A percentile compares a stretch with the other conserved stretches of the same genome.
These are phyloP conservation scores for Gossypium stocksii DNA, from an alignment of 345 rosid genomes.

Conservation along the genomic window DNA sequence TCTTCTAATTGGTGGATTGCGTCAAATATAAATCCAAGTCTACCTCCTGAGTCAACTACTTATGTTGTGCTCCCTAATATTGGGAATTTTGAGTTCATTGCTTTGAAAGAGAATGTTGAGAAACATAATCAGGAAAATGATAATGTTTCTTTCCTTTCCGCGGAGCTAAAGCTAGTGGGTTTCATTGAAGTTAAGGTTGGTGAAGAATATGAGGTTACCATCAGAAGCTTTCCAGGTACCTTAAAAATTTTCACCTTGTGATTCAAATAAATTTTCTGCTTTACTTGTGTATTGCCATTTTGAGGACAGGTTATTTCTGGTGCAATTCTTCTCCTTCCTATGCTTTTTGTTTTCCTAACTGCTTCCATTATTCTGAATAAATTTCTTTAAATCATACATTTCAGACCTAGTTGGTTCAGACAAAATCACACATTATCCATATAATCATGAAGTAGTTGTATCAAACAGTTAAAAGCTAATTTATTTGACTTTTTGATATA, in stretches of 20 bases:
- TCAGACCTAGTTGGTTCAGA: background rate
- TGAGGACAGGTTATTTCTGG: too few species aligned
- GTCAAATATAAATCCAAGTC: constrained; percentile 67
- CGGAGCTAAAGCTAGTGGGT: constrained; percentile 47
- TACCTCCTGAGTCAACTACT: constrained; percentile 64
- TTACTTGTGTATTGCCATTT: too few species aligned
- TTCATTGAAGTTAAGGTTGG: constrained; percentile 68
- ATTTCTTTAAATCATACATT: too few species aligned
- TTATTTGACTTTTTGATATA: background rate
- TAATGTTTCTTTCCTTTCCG: background rate
- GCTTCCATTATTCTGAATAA: too few species aligned
- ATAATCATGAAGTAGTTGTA: too few species aligned
- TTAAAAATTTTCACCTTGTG: background rate
- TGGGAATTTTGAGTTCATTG: constrained; percentile 85
- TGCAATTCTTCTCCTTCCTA: background rate
- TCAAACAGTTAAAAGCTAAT: background rate
- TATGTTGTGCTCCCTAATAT: constrained; percentile 71
- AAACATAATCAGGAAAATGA: background rate
- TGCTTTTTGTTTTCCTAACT: too few species aligned
- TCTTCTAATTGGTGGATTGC: constrained; percentile 96
- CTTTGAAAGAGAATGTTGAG: constrained; percentile 31
- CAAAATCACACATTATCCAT: background rate
- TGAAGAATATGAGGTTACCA: constrained; percentile 77
- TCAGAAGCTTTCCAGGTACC: constrained; percentile 82
- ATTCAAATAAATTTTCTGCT: too few species aligned